Conservation (phyloP, 371 early-diverging fungal genomes). For the Mortierella sp. region DNA sequence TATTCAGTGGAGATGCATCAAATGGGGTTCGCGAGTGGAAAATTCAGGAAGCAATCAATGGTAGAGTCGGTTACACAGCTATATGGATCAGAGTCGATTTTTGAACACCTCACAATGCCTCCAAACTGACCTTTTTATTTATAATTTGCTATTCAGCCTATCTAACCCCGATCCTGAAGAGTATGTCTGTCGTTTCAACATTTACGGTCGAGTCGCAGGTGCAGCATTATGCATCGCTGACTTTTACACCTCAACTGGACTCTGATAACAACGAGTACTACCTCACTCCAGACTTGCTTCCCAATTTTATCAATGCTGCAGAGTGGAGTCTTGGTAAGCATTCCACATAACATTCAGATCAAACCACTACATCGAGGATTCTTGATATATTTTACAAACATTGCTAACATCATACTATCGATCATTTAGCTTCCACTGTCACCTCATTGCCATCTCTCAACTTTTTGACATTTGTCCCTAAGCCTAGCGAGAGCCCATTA, state of each 20-base stretch:
- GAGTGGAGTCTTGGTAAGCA: conserved; percentile 88
- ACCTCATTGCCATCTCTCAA: conserved; percentile 86
- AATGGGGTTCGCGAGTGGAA: conserved; percentile 77
- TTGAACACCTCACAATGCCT: background rate
- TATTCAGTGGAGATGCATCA: conserved; percentile 83
- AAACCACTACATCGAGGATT: background rate
- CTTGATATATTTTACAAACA: background rate
- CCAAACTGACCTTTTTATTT: background rate
- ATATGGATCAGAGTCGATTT: conserved; percentile 27
- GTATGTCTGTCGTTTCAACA: conserved; percentile 50
- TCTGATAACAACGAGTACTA: conserved; percentile 59
- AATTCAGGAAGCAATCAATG: conserved; percentile 72
- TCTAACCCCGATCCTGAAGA: conserved; percentile 49
- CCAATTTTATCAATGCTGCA: conserved; percentile 89
- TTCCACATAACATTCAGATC: background rate
- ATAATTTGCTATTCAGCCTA: conserved; percentile 22
- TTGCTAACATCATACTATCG: background rate
- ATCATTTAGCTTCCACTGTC: conserved; percentile 80
- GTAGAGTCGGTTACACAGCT: conserved; percentile 55
- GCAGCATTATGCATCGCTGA: conserved; percentile 80
- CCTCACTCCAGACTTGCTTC: conserved; percentile 70
- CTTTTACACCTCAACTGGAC: conserved; percentile 69
- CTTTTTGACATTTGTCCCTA: conserved; percentile 88
- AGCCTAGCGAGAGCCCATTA: conserved; percentile 73
- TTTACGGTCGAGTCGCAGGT: conserved; percentile 61